Conservation (phyloP, 495 filamentous ascomycete genomes). For the Podospora conica region DNA sequence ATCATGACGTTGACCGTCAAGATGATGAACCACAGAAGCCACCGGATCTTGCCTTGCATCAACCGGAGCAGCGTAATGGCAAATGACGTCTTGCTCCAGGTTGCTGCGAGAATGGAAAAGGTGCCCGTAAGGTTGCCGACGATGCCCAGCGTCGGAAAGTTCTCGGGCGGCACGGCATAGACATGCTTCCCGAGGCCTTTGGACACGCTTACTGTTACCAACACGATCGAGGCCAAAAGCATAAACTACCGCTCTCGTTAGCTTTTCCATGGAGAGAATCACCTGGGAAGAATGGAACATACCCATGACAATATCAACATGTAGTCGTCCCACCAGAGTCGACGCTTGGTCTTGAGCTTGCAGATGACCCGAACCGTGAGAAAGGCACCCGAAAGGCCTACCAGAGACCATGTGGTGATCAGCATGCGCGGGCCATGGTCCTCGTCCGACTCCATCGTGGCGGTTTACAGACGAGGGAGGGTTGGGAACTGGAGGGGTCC, state of each 20-base stretch:
- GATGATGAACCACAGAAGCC: conserved; percentile 28
- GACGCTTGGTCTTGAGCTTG: conserved; percentile 22
- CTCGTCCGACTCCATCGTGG: conserved; percentile 14
- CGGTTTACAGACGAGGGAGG: not conserved
- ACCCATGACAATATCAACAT: conserved; percentile 33
- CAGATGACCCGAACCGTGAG: conserved; percentile 28
- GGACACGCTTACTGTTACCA: conserved; percentile 20
- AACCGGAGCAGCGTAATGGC: conserved; percentile 30
- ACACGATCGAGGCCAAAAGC: conserved; percentile 15
- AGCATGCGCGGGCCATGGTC: conserved; percentile 18
- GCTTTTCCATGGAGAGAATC: not conserved
- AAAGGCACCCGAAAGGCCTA: conserved; percentile 22
- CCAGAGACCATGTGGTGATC: conserved; percentile 23
- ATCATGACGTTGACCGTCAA: conserved; percentile 30
- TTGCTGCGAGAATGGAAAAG: conserved; percentile 26
- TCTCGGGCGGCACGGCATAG: conserved; percentile 16
- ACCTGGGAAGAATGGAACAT: conserved; percentile 3
- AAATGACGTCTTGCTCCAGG: conserved; percentile 36
- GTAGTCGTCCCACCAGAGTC: conserved; percentile 36
- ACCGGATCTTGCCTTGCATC: conserved; percentile 11
- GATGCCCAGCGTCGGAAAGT: conserved; percentile 17
- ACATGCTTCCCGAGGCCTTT: conserved; percentile 28
- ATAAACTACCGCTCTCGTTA: conserved; percentile 10
- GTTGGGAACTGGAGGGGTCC: not conserved
- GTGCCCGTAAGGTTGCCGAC: conserved; percentile 24